These are phyloP conservation scores for Gymnopilus dilepis DNA, from an alignment of 768 basidiomycete species.

Conservation along the genomic window DNA sequence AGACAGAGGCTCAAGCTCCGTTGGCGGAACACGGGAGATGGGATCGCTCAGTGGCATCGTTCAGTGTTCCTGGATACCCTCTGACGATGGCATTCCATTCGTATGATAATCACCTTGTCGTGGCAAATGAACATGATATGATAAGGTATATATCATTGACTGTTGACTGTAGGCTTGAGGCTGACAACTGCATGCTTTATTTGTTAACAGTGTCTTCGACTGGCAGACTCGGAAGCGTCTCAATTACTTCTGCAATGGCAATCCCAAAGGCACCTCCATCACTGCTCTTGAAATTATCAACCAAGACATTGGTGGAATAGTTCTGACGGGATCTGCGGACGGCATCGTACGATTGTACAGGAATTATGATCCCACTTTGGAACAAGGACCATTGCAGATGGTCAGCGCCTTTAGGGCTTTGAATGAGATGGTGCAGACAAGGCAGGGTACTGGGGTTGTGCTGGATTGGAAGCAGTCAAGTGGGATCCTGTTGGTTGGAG, in stretches of 20 bases:
- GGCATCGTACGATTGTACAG: conserved; percentile 91
- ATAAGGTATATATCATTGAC: conserved; percentile 68
- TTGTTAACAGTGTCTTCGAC: conserved; percentile 98
- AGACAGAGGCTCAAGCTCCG: conserved; percentile 73
- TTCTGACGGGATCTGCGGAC: conserved; percentile 90
- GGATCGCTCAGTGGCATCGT: conserved; percentile 73
- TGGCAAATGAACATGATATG: conserved; percentile 86
- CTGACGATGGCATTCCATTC: conserved; percentile 89
- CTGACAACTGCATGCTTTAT: too few species aligned
- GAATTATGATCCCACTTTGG: conserved; percentile 81
- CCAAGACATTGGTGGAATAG: conserved; percentile 91
- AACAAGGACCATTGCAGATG: conserved; percentile 83
- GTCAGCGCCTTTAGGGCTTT: conserved; percentile 93
- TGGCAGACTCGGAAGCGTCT: conserved; percentile 85
- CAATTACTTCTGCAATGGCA: conserved; percentile 88
- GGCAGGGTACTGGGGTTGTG: conserved; percentile 84
- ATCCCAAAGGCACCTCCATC: conserved; percentile 79
- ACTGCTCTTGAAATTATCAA: conserved; percentile 93
- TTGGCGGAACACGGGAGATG: conserved; percentile 75
- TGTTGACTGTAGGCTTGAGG: too few species aligned
- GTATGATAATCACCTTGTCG: conserved; percentile 86
- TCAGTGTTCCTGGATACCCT: conserved; percentile 65
- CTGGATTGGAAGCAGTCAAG: conserved; percentile 93
- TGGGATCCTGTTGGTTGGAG: conserved; percentile 87
- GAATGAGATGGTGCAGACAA: conserved; percentile 73